phyloP scores from a whole-genome alignment of 192 early-diverging fungal genomes.

The Backusella circina region DNA sequence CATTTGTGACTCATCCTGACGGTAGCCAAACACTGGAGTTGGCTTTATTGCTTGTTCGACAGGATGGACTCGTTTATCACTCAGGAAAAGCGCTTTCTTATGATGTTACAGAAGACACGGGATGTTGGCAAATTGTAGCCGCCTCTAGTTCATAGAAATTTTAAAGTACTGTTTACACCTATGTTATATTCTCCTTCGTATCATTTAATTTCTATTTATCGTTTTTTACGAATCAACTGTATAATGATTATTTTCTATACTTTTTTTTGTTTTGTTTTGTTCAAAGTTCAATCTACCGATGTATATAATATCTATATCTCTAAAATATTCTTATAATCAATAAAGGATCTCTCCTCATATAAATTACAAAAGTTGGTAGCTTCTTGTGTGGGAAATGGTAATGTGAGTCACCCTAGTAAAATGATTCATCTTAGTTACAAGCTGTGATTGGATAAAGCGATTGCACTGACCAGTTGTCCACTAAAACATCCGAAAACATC shows the following conservation, averaged over 20 bases:
- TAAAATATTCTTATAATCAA: neutral
- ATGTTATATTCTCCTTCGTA: neutral
- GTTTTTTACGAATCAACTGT: neutral
- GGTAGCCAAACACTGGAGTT: constrained; percentile 21
- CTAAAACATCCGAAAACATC: neutral
- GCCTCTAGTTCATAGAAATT: neutral
- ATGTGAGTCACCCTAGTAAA: neutral
- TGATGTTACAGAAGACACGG: neutral
- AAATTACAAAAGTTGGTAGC: neutral
- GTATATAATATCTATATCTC: neutral
- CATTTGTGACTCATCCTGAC: constrained; percentile 15
- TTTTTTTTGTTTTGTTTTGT: neutral
- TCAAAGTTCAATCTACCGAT: neutral
- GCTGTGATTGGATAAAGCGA: neutral
- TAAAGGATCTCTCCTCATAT: neutral
- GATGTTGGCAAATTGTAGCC: neutral
- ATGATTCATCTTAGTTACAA: neutral
- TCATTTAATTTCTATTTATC: neutral
- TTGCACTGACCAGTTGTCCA: neutral
- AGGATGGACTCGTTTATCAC: constrained; percentile 32
- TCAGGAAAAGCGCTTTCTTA: constrained; percentile 23
- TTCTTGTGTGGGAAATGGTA: neutral
- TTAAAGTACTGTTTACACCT: neutral
- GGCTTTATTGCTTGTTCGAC: constrained; percentile 26
- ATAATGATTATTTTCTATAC: neutral